Evolutionary conservation across 31 red algal genomes (phyloP), one percentile per base, ranked within the genome.

Genomic region (Endocladia muricata): DNA sequence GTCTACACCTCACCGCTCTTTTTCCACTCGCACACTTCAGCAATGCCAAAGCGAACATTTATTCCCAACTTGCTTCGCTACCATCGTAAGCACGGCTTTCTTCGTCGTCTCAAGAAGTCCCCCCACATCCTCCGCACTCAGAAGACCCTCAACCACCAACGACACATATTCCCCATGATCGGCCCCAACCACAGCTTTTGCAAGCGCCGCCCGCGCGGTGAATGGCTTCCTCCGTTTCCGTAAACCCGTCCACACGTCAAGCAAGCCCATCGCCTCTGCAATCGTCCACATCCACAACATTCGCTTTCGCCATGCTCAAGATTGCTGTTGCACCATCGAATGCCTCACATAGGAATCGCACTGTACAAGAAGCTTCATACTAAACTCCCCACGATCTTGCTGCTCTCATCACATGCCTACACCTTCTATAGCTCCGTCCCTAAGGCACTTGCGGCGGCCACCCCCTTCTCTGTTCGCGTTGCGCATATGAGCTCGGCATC

Each of bases 11-110:
- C 44, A 49, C 44, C 11, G 11, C 8, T 19, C 44, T 49, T 49
- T 49, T 49, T 19, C 11, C 8, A 19, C 44, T 49, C 11, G 8
- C 44, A 19, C 19, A 13, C 44, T 13, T 13, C 44, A 49, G 44
- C 44, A 49, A 92, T 92, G 89, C 81, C 81, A 23, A 84, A 92
- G 75, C 72, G 89, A 51, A 92, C 89, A 2, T 92, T 85, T 60
- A 85, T 92, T 64, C 89, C 89, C 25, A 92, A 68, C 38, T 61
- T 92, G 11, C 39, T 92, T 41, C 62, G 69, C 37, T 92, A 92
- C 63, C 60, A 73, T 28, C 87, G 87, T 51, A 91, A 70, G 58
- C 87, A 91, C 63, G 87, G 87, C 33, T 91, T 91, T 56, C 87
- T 82, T 41, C 55, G 49, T 60, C 85, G 85, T 28, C 5, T 76